phyloP scores from a whole-genome alignment of 139 green algal genomes.

The Tetradesmus lagerheimii region DNA sequence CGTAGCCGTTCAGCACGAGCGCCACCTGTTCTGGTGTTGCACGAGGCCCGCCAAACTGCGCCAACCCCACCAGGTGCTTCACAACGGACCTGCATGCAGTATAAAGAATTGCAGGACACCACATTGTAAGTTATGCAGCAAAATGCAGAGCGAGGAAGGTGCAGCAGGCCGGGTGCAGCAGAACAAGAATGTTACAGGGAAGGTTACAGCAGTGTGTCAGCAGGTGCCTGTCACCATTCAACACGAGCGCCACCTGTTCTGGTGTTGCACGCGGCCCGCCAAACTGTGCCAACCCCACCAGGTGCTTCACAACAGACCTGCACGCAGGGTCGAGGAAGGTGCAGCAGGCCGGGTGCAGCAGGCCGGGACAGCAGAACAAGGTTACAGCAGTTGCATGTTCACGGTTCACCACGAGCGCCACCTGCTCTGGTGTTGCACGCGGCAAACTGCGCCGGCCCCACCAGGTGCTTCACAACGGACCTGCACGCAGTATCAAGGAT shows the following conservation, averaged over 20 bases:
- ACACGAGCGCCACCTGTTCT: conserved; percentile 64
- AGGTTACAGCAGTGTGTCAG: too few species aligned
- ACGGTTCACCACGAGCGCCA: conserved; percentile 40
- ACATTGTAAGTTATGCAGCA: too few species aligned
- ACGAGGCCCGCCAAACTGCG: conserved; percentile 73
- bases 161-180: too few species aligned
- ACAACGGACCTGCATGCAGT: conserved; percentile 15
- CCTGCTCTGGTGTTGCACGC: conserved; percentile 77
- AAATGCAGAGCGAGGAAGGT: too few species aligned
- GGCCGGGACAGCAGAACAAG: too few species aligned
- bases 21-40: conserved; percentile 79
- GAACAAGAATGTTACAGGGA: too few species aligned
- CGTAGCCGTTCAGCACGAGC: conserved; percentile 42
- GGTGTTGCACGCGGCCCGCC: conserved; percentile 77
- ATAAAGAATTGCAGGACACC: background rate
- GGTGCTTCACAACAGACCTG: conserved; percentile 48
- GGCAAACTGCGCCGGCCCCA: conserved; percentile 78
- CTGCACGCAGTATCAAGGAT: too few species aligned
- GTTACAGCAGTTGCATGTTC: too few species aligned
- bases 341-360: too few species aligned
- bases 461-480: conserved; percentile 63
- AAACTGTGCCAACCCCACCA: conserved; percentile 82
- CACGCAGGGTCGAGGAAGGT: background rate
- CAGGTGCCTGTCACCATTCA: too few species aligned
- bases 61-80: conserved; percentile 75